Evolutionary conservation across 2,329 filamentous ascomycete species (phyloP).

Genomic region (Fusarium verrucosum): DNA sequence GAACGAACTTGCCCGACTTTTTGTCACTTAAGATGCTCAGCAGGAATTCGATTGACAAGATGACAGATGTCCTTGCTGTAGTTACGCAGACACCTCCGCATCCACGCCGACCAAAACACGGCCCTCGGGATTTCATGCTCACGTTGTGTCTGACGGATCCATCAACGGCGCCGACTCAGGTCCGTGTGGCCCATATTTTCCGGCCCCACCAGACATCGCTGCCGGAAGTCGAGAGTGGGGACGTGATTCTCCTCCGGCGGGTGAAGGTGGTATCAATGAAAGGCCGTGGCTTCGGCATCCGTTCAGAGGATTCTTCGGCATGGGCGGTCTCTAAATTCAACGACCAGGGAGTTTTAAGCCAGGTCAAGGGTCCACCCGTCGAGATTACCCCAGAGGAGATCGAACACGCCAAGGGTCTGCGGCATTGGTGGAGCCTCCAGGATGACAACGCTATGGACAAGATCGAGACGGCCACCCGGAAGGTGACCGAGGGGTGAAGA

Average conservation of each 20-base stretch:
- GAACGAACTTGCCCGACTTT: slow-evolving; percentile 62
- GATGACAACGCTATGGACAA: slow-evolving; percentile 58
- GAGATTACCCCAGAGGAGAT: slow-evolving; percentile 63
- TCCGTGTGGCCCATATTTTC: slow-evolving; percentile 66
- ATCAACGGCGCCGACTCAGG: slow-evolving; percentile 59
- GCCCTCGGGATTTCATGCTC: slow-evolving; percentile 68
- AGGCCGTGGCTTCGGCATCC: slow-evolving; percentile 64
- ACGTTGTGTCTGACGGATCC: slow-evolving; percentile 67
- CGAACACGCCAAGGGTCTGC: slow-evolving; percentile 59
- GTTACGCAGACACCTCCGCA: slow-evolving; percentile 61
- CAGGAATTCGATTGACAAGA: slow-evolving; percentile 59
- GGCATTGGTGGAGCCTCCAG: slow-evolving; percentile 59
- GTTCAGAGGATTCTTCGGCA: slow-evolving; percentile 63
- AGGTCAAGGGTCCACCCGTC: slow-evolving; percentile 68
- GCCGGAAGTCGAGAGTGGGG: slow-evolving; percentile 64
- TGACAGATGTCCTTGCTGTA: slow-evolving; percentile 64
- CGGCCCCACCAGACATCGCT: slow-evolving; percentile 66
- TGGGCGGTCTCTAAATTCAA: slow-evolving; percentile 69
- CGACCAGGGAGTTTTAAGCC: slow-evolving; percentile 53
- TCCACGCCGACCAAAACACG: slow-evolving; percentile 64
- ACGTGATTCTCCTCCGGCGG: slow-evolving; percentile 66
- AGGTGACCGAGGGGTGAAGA: slow-evolving; percentile 45
- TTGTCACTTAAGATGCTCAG: slow-evolving; percentile 62
- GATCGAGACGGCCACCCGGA: slow-evolving; percentile 58
- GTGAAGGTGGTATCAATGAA: slow-evolving; percentile 65